Base-by-base conservation (phyloP, 2,329 filamentous ascomycete species). In the Calonectria naviculata region DNA sequence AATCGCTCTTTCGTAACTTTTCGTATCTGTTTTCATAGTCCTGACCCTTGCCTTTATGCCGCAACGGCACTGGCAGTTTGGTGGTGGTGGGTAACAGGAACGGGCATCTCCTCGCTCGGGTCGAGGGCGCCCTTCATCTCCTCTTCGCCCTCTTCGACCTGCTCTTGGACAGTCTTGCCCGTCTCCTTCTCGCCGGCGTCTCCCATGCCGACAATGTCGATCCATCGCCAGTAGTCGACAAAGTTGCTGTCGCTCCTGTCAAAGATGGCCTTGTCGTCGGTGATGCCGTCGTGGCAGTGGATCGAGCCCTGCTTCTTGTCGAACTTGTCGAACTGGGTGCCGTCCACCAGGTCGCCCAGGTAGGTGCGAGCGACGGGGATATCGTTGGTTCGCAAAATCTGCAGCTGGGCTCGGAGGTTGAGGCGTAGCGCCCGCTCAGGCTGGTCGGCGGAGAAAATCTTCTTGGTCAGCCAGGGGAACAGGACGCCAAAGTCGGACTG, bases 401-500 rank as follows among this genome's bases (percentile, higher is more conserved):
- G 90, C 60, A 91, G 81, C 28, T 89, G 82, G 2, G 90, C 90
- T 2, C 91, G 84, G 5, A 89, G 82, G 73, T 93, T 93, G 2
- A 92, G 83, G 24, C 89, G 85, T 61, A 93, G 80, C 0, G 89
- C 87, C 15, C 89, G 85, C 78, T 91, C 90, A 0, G 91, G 90
- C 63, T 89, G 85, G 56, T 89, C 87, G 0, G 88, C 87, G 2
- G 86, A 86, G 74, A 91, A 90, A 10, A 92, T 86, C 74, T 86
- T 87, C 76, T 87, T 88, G 10, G 89, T 91, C 56, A 92, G 77
- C 88, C 92, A 93, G 0, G 94, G 94, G 79, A 97, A 97, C 26
- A 97, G 83, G 28, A 97, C 84, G 41, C 93, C 95, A 76, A 97
- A 97, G 79, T 97, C 95, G 24, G 91, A 93, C 82, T 97, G 95